These are phyloP conservation scores for Clohesyomyces aquaticus DNA, from an alignment of 495 filamentous ascomycete genomes.

Conservation along the genomic window DNA sequence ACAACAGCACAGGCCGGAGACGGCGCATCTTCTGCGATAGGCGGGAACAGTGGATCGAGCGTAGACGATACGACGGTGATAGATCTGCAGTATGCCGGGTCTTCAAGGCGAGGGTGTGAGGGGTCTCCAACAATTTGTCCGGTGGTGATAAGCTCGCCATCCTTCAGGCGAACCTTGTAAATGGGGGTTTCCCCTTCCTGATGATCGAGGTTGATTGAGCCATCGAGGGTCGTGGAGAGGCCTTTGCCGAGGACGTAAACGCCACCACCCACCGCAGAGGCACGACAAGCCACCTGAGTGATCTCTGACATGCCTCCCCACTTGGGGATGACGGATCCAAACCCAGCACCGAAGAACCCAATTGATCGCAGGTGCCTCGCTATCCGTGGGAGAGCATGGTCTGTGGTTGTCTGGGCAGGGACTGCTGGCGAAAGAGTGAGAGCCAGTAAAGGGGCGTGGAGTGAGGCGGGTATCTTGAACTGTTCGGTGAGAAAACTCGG, in stretches of 20 bases:
- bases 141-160: conserved; percentile 63
- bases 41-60: conserved; percentile 68
- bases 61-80: conserved; percentile 72
- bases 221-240: conserved; percentile 47
- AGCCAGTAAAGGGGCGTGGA: conserved; percentile 75
- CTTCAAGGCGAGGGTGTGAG: conserved; percentile 21
- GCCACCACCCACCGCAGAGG: conserved; percentile 87
- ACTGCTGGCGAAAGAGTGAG: conserved; percentile 73
- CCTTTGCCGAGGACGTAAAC: conserved; percentile 83
- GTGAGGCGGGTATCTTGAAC: conserved; percentile 71
- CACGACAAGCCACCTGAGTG: conserved; percentile 88
- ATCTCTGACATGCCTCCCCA: conserved; percentile 95
- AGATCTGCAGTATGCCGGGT: conserved; percentile 44
- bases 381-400: conserved; percentile 68
- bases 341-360: conserved; percentile 82
- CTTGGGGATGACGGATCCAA: conserved; percentile 82
- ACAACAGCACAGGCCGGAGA: conserved; percentile 74
- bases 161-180: conserved; percentile 59
- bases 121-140: conserved; percentile 57
- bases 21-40: conserved; percentile 71
- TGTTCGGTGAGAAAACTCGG: conserved; percentile 65
- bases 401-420: conserved; percentile 61
- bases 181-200: background rate
- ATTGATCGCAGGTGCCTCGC: conserved; percentile 83
- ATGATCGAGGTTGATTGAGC: background rate